A percentile compares a stretch with the other conserved stretches of the same genome.
These are phyloP conservation scores for Pezicula carpinea DNA, from an alignment of 2,329 filamentous ascomycete genomes.

Conservation along the genomic window DNA sequence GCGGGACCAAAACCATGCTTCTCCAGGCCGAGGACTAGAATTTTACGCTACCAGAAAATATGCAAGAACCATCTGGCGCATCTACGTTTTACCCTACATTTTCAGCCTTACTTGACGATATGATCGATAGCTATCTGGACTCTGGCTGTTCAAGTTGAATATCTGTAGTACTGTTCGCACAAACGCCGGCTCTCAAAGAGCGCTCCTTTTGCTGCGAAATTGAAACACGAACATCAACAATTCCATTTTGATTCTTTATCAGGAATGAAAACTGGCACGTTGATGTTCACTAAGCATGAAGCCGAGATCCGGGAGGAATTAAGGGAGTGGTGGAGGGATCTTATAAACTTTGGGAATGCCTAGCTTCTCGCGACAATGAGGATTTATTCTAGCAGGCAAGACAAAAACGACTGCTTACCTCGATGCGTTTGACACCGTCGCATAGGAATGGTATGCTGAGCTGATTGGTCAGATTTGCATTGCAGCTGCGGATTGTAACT, in stretches of 20 bases:
- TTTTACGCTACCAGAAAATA: constrained; percentile 1
- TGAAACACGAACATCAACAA: constrained; percentile 13
- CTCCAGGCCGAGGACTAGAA: constrained; percentile 8
- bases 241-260: constrained; percentile 9
- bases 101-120: constrained; percentile 6
- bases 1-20: constrained; percentile 5
- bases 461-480: no score
- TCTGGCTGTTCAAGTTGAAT: constrained; percentile 2
- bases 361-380: constrained; percentile 35
- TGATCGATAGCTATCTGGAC: constrained; percentile 5
- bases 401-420: not conserved
- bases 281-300: constrained; percentile 9
- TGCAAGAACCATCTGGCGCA: not conserved
- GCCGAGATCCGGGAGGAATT: constrained; percentile 6
- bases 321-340: constrained; percentile 3
- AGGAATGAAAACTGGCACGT: constrained; percentile 7
- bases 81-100: constrained; percentile 2
- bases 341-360: constrained; percentile 7
- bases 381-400: constrained; percentile 42
- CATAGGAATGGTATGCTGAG: no score
- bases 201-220: constrained; percentile 5
- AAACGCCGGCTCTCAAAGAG: constrained; percentile 6
- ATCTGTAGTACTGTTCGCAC: constrained; percentile 8
- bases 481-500: no score
- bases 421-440: not conserved